Conservation (phyloP, 2,329 filamentous ascomycete species). For the Alternaria alternata region DNA sequence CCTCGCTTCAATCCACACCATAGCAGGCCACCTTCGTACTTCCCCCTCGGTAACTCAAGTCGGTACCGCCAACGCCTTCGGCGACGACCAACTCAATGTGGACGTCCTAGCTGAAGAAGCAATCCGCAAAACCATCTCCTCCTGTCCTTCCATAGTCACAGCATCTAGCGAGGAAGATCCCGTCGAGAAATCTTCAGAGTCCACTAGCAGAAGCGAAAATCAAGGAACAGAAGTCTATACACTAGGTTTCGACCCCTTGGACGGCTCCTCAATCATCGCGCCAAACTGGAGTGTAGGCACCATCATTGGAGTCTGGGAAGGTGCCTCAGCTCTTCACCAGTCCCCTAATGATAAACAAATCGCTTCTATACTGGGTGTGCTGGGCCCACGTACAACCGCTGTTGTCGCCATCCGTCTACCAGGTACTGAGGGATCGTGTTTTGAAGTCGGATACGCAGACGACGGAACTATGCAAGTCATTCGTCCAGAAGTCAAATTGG, state of each 20-base stretch:
- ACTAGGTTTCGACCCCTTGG: slow-evolving; percentile 69
- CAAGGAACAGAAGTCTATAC: slow-evolving; percentile 55
- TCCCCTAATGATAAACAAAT: slow-evolving; percentile 35
- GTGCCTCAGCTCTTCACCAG: slow-evolving; percentile 33
- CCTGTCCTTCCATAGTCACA: slow-evolving; percentile 61
- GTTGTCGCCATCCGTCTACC: slow-evolving; percentile 63
- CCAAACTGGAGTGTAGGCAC: slow-evolving; percentile 57
- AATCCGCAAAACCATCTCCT: slow-evolving; percentile 63
- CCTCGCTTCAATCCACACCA: slow-evolving; percentile 24
- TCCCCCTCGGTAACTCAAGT: slow-evolving; percentile 30
- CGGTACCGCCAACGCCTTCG: slow-evolving; percentile 61
- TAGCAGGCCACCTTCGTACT: slow-evolving; percentile 24
- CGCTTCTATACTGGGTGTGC: slow-evolving; percentile 45
- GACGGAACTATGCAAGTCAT: slow-evolving; percentile 54
- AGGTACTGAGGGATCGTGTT: slow-evolving; percentile 51
- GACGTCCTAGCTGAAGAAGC: slow-evolving; percentile 66
- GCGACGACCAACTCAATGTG: slow-evolving; percentile 65
- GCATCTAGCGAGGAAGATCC: slow-evolving; percentile 71
- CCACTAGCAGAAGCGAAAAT: slow-evolving; percentile 23
- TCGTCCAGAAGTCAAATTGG: slow-evolving; percentile 34
- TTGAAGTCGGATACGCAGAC: slow-evolving; percentile 60
- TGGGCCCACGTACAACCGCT: slow-evolving; percentile 52
- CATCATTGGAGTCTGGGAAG: slow-evolving; percentile 66
- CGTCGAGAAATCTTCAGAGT: slow-evolving; percentile 49
- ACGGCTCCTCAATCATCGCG: slow-evolving; percentile 66